These are phyloP conservation scores for Phytophthora podocarpi DNA, from an alignment of 352 stramenopile genomes.

Conservation along the genomic window DNA sequence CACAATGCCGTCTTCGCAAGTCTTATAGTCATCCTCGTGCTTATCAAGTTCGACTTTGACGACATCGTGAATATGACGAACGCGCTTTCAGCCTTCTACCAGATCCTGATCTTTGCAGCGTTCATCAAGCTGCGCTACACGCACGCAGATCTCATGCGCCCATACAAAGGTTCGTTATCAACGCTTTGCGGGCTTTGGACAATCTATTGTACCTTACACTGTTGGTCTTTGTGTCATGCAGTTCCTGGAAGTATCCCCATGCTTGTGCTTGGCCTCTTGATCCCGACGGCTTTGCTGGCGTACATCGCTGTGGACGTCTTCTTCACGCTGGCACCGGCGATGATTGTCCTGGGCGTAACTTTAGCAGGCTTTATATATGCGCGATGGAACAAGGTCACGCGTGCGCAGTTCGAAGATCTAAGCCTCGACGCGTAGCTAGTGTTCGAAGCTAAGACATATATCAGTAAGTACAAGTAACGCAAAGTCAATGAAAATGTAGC, in stretches of 20 bases:
- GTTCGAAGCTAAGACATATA: not conserved
- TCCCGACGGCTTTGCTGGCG: constrained; percentile 41
- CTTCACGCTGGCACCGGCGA: constrained; percentile 41
- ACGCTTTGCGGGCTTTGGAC: not conserved
- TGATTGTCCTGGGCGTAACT: constrained; percentile 48
- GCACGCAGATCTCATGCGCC: constrained; percentile 39
- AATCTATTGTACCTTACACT: constrained; percentile 7
- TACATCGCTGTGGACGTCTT: constrained; percentile 61
- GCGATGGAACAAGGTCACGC: constrained; percentile 51
- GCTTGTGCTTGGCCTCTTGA: constrained; percentile 39
- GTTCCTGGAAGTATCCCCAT: constrained; percentile 47
- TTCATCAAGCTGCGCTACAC: constrained; percentile 90
- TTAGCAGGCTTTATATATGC: constrained; percentile 44
- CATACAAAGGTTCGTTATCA: constrained; percentile 43
- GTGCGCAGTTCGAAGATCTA: constrained; percentile 44
- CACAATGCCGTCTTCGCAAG: constrained; percentile 53
- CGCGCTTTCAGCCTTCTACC: constrained; percentile 85
- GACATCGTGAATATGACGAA: constrained; percentile 90
- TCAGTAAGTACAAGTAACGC: constrained; percentile 18
- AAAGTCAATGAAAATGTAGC: constrained; percentile 9
- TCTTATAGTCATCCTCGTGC: constrained; percentile 52
- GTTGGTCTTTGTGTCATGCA: constrained; percentile 6
- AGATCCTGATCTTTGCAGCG: constrained; percentile 89
- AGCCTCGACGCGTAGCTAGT: constrained; percentile 20
- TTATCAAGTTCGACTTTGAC: constrained; percentile 75